These are phyloP conservation scores for Byssochlamys sp. DNA, from an alignment of 2,329 filamentous ascomycete genomes.

Conservation along the genomic window DNA sequence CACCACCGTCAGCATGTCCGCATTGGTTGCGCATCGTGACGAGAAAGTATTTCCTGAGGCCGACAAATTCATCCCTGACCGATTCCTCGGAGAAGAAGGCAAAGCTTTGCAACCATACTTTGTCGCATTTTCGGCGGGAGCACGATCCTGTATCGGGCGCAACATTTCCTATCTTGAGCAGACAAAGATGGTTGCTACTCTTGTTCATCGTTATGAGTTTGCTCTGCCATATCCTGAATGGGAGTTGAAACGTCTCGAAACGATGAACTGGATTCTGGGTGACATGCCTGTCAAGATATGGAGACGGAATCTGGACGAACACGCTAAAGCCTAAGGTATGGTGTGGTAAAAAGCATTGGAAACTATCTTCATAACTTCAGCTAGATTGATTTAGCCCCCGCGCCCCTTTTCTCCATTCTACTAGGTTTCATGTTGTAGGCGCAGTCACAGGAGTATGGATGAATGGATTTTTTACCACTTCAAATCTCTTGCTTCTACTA, in stretches of 20 bases:
- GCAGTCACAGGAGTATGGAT: neutral
- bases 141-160: constrained; percentile 28
- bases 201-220: constrained; percentile 38
- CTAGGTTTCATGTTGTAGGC: neutral
- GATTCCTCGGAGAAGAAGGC: constrained; percentile 30
- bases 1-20: constrained; percentile 34
- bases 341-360: neutral
- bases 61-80: constrained; percentile 27
- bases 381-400: neutral
- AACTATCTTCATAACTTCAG: neutral
- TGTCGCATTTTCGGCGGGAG: constrained; percentile 29
- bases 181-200: constrained; percentile 33
- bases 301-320: neutral
- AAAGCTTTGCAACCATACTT: constrained; percentile 29
- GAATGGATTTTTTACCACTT: neutral
- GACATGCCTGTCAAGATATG: constrained; percentile 5
- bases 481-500: neutral
- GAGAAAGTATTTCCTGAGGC: constrained; percentile 24
- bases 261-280: constrained; percentile 8
- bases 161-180: constrained; percentile 38
- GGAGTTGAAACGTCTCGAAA: constrained; percentile 14
- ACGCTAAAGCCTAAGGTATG: neutral
- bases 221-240: constrained; percentile 20
- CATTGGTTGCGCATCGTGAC: constrained; percentile 30
- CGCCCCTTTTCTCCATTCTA: neutral